These are phyloP conservation scores for Rosellinia necatrix DNA, from an alignment of 2,329 filamentous ascomycete genomes.

Conservation along the genomic window DNA sequence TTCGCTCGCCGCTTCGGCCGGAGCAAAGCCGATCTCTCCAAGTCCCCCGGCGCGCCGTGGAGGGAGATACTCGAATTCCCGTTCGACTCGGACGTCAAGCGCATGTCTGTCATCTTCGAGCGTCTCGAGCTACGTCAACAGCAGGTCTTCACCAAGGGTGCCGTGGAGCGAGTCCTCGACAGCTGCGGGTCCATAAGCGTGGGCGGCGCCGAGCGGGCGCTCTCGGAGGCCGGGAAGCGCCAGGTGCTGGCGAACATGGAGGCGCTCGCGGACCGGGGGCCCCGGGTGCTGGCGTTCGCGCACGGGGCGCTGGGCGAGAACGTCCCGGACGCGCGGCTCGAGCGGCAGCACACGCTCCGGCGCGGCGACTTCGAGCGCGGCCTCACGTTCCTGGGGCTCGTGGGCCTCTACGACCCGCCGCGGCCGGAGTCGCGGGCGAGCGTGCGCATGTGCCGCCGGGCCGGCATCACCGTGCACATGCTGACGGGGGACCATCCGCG, in stretches of 20 bases:
- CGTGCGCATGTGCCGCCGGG: constrained; percentile 62
- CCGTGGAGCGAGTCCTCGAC: constrained; percentile 69
- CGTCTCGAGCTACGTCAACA: constrained; percentile 42
- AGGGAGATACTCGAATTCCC: constrained; percentile 67
- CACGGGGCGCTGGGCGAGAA: constrained; percentile 49
- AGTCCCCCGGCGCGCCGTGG: constrained; percentile 56
- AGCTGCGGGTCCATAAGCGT: constrained; percentile 56
- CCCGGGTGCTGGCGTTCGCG: constrained; percentile 70
- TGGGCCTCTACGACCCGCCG: constrained; percentile 74
- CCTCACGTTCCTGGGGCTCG: constrained; percentile 67
- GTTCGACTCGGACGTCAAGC: constrained; percentile 74
- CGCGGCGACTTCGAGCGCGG: constrained; percentile 67
- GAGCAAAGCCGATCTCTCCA: constrained; percentile 57
- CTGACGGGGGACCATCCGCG: constrained; percentile 69
- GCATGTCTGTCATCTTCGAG: constrained; percentile 72
- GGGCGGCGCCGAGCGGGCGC: constrained; percentile 42
- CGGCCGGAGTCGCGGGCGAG: constrained; percentile 67
- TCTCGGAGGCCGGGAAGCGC: constrained; percentile 52
- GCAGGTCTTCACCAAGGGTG: constrained; percentile 61
- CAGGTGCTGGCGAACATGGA: constrained; percentile 67
- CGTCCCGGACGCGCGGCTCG: constrained; percentile 55
- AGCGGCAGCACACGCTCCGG: too few species aligned
- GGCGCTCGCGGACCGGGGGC: constrained; percentile 57
- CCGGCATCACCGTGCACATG: constrained; percentile 70
- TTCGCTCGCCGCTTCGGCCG: constrained; percentile 69